phyloP scores from a whole-genome alignment of 1,284 basidiomycete species.

The Rhodotorula sp. region DNA sequence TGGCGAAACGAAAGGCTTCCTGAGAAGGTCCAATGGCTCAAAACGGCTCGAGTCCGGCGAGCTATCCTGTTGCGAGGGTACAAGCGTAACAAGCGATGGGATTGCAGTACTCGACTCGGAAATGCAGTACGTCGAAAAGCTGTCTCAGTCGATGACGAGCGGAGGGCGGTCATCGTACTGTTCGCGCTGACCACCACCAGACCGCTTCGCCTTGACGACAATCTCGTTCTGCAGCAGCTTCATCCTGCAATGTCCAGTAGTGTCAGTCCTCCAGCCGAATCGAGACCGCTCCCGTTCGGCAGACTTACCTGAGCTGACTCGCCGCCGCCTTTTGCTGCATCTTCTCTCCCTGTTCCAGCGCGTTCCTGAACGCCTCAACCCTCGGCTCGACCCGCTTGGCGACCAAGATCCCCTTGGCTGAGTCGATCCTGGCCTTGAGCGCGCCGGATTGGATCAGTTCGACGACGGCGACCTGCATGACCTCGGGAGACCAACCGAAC shows the following conservation, averaged over 20 bases:
- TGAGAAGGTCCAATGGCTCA: too few species aligned
- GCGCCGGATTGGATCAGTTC: constrained; percentile 68
- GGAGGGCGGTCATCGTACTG: constrained; percentile 1
- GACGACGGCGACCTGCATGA: constrained; percentile 68
- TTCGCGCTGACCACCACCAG: background rate
- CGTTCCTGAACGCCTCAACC: constrained; percentile 58
- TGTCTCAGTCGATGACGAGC: too few species aligned
- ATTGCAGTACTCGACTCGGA: too few species aligned
- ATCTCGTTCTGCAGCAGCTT: constrained; percentile 34
- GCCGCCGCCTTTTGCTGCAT: constrained; percentile 71
- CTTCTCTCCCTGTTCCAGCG: constrained; percentile 67
- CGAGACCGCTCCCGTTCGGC: background rate
- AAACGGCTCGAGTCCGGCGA: too few species aligned
- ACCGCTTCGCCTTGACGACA: constrained; percentile 30
- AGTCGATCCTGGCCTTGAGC: constrained; percentile 75
- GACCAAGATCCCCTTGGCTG: constrained; percentile 65
- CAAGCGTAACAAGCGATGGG: too few species aligned
- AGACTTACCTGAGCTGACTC: constrained; percentile 67
- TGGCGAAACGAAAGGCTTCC: too few species aligned
- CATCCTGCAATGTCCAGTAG: constrained; percentile 12
- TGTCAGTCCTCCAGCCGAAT: background rate
- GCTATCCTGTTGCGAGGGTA: too few species aligned
- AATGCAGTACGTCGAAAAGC: too few species aligned
- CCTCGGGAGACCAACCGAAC: constrained; percentile 73
- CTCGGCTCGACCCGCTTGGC: constrained; percentile 24